Conservation (phyloP, 768 basidiomycete genomes). For the Termitomyces sp. region DNA sequence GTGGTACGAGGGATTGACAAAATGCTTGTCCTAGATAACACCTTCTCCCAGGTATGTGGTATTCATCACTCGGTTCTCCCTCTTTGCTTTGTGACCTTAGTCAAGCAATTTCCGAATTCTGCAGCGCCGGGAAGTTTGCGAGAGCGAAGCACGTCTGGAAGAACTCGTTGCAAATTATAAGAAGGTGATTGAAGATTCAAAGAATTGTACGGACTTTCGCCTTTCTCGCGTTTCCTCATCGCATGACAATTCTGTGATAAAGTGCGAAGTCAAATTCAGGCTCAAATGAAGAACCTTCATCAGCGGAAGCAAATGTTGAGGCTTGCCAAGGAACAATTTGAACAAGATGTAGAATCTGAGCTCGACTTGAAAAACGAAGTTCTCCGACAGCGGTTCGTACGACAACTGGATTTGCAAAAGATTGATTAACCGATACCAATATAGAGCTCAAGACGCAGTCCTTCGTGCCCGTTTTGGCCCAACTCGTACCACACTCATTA, state of each 20-base stretch:
- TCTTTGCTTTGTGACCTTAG: constrained; percentile 11
- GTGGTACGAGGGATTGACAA: constrained; percentile 43
- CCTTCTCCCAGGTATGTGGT: constrained; percentile 34
- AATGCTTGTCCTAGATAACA: constrained; percentile 35
- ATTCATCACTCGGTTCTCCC: neutral
- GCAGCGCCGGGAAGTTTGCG: constrained; percentile 64
- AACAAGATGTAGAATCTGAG: constrained; percentile 21
- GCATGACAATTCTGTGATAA: constrained; percentile 2
- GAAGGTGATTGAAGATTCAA: constrained; percentile 34
- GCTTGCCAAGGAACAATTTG: constrained; percentile 34
- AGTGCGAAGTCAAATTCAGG: constrained; percentile 27
- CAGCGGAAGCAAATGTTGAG: constrained; percentile 42
- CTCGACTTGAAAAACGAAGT: constrained; percentile 26
- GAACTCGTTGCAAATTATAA: constrained; percentile 39
- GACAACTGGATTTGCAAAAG: neutral
- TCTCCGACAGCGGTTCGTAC: constrained; percentile 30
- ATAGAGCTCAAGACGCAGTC: constrained; percentile 40
- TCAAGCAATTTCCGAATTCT: constrained; percentile 1
- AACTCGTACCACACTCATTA: constrained; percentile 59
- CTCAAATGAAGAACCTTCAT: constrained; percentile 30
- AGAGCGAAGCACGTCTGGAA: constrained; percentile 52
- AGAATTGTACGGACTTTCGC: constrained; percentile 35
- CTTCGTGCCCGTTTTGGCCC: constrained; percentile 46
- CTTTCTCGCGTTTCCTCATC: neutral
- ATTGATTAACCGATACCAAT: constrained; percentile 10